These are phyloP conservation scores for Micractinium sp. DNA, from an alignment of 139 green algal species.

Conservation along the genomic window DNA sequence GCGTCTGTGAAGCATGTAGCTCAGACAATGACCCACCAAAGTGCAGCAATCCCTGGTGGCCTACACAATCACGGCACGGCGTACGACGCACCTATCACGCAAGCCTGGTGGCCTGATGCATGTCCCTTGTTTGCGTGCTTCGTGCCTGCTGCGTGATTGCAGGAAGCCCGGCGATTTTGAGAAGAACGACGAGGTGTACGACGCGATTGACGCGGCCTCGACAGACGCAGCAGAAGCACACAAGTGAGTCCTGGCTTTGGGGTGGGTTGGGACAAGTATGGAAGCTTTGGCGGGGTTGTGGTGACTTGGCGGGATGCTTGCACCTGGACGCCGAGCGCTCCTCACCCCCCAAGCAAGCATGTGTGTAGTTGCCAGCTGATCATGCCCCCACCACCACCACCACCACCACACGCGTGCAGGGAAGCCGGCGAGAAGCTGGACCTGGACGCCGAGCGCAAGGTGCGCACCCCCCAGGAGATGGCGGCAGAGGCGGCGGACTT, in stretches of 20 bases:
- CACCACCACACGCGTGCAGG: too few relatives aligned
- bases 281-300: not conserved
- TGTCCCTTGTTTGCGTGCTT: not conserved
- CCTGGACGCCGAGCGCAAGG: slow-evolving; percentile 56
- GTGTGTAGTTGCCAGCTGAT: too few relatives aligned
- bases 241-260: too few relatives aligned
- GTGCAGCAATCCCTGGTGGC: too few relatives aligned
- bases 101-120: too few relatives aligned
- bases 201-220: slow-evolving; percentile 66
- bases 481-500: slow-evolving; percentile 77
- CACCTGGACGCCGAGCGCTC: too few relatives aligned
- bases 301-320: too few relatives aligned
- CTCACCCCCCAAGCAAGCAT: too few relatives aligned
- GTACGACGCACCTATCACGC: too few relatives aligned
- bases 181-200: slow-evolving; percentile 94
- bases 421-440: not conserved
- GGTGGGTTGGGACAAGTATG: too few relatives aligned
- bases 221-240: not conserved
- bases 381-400: too few relatives aligned
- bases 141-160: not conserved
- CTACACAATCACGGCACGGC: too few relatives aligned
- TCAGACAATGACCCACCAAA: not conserved
- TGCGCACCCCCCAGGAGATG: slow-evolving; percentile 85
- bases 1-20: not conserved
- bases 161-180: slow-evolving; percentile 80